These are phyloP conservation scores for Penicillium egyptiacum DNA, from an alignment of 495 filamentous ascomycete species.

Conservation along the genomic window DNA sequence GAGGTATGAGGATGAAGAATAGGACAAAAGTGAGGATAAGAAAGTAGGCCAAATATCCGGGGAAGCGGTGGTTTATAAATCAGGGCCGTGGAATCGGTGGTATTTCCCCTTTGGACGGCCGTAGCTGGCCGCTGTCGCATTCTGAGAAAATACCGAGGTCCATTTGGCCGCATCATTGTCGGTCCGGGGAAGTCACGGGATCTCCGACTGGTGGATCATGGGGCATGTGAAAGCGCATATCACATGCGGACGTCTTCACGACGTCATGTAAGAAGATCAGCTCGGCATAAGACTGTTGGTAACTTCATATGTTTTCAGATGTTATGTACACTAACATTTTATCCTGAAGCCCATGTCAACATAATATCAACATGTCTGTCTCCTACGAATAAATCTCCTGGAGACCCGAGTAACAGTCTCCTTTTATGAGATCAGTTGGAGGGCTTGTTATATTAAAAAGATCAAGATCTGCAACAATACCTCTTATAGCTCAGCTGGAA, in stretches of 20 bases:
- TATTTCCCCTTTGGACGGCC: slow-evolving; percentile 37
- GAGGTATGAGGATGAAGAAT: slow-evolving; percentile 13
- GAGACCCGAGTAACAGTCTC: no score
- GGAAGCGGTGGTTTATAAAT: slow-evolving; percentile 29
- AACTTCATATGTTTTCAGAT: not conserved
- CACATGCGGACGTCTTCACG: not conserved
- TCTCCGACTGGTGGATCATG: slow-evolving; percentile 7
- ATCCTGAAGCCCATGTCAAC: not conserved
- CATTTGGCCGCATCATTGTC: slow-evolving; percentile 34
- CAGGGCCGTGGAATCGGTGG: slow-evolving; percentile 27
- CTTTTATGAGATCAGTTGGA: no score
- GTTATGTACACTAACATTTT: not conserved
- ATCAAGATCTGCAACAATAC: no score
- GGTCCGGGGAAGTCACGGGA: slow-evolving; percentile 40
- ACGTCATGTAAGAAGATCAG: slow-evolving; percentile 1
- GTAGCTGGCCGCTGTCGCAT: slow-evolving; percentile 19
- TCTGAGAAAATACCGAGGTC: slow-evolving; percentile 40
- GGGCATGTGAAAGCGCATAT: slow-evolving; percentile 7
- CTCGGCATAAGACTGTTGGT: not conserved
- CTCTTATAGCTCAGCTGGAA: slow-evolving; percentile 19
- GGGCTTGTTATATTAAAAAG: no score
- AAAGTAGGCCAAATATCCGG: slow-evolving; percentile 13
- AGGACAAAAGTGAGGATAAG: slow-evolving; percentile 14
- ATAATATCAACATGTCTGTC: not conserved
- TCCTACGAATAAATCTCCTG: not conserved